phyloP scores from a whole-genome alignment of 2,329 filamentous ascomycete species.

The Pseudogymnoascus sp. region DNA sequence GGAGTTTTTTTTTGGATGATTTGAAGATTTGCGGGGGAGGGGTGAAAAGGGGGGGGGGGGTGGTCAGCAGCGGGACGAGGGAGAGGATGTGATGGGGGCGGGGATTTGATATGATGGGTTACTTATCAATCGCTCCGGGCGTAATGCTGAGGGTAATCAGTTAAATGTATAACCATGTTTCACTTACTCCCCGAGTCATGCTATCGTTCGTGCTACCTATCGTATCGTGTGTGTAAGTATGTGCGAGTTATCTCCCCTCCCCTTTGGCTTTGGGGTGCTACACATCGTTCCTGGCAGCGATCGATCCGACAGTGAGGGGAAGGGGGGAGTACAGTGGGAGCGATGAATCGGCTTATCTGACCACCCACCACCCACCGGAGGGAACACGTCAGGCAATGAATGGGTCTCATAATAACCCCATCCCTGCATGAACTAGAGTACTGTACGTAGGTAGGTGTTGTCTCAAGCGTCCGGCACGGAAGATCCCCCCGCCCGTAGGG shows the following conservation, averaged over 20 bases:
- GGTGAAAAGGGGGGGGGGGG: not conserved
- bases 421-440: not conserved
- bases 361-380: not conserved
- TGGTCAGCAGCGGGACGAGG: not conserved
- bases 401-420: not conserved
- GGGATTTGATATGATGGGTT: not conserved
- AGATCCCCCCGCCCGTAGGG: not conserved
- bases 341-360: not conserved
- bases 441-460: not conserved
- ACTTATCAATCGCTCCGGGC: not conserved
- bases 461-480: not conserved
- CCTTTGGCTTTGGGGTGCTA: not conserved
- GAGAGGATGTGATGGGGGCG: not conserved
- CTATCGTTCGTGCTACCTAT: not conserved
- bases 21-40: not conserved
- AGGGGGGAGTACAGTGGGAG: not conserved
- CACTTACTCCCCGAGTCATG: not conserved
- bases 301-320: not conserved
- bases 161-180: slow-evolving; percentile 6
- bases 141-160: not conserved
- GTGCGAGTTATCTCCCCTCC: not conserved
- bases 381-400: not conserved
- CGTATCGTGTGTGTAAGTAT: not conserved
- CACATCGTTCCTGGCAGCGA: not conserved
- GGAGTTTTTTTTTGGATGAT: slow-evolving; percentile 5